Evolutionary conservation across 371 early-diverging fungal genomes (phyloP).

Genomic region (Umbelopsis sp.): DNA sequence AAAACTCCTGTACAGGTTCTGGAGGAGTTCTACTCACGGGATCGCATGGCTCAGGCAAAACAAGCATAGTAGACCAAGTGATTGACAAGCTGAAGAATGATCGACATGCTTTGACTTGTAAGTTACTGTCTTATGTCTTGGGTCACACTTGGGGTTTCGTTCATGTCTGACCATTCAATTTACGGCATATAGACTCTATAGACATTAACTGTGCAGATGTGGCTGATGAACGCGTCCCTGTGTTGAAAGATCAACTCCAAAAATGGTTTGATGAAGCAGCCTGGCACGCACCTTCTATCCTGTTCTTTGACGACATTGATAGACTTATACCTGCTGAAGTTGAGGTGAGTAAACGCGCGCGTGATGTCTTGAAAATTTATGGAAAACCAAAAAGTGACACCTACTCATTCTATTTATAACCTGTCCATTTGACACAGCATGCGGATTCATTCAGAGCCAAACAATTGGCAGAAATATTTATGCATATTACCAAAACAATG

Average conservation of each 20-base stretch:
- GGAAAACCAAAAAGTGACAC: not conserved
- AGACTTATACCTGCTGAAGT: constrained; percentile 85
- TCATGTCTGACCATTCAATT: not conserved
- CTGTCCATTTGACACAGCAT: constrained; percentile 37
- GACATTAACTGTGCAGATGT: constrained; percentile 69
- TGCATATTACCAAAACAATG: constrained; percentile 48
- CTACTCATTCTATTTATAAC: constrained; percentile 10
- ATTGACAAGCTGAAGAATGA: constrained; percentile 43
- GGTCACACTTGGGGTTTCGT: not conserved
- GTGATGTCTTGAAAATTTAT: not conserved
- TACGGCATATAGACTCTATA: constrained; percentile 42
- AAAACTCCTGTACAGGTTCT: constrained; percentile 33
- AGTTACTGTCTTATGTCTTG: constrained; percentile 23
- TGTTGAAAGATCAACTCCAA: constrained; percentile 67
- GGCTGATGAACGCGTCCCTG: constrained; percentile 64
- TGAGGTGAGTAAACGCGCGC: constrained; percentile 52
- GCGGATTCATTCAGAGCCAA: constrained; percentile 71
- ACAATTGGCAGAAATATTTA: constrained; percentile 73
- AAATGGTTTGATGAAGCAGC: constrained; percentile 71
- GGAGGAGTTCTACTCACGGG: constrained; percentile 85
- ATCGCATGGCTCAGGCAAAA: constrained; percentile 87
- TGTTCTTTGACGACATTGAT: constrained; percentile 98
- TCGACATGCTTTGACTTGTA: constrained; percentile 60
- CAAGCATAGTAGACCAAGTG: constrained; percentile 64
- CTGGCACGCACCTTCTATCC: constrained; percentile 80